phyloP scores from a whole-genome alignment of 2,329 filamentous ascomycete species.

The Penicillium occitanis region DNA sequence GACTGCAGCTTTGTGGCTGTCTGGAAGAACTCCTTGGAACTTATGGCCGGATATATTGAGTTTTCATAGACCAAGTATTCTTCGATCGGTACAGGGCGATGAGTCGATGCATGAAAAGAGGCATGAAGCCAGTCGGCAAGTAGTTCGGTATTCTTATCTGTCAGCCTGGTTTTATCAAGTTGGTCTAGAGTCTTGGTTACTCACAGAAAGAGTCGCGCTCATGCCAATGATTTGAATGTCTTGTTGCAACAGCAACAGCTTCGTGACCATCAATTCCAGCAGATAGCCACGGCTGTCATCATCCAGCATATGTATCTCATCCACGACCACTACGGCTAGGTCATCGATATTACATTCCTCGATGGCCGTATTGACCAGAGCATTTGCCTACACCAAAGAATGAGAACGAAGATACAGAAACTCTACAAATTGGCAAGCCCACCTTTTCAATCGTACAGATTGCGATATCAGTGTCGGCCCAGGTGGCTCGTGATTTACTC shows the following conservation, averaged over 20 bases:
- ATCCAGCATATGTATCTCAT: constrained; percentile 80
- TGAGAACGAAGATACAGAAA: constrained; percentile 7
- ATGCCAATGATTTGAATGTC: constrained; percentile 72
- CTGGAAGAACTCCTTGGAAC: constrained; percentile 59
- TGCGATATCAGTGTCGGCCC: constrained; percentile 74
- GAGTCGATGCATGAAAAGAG: constrained; percentile 70
- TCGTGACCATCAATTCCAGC: constrained; percentile 71
- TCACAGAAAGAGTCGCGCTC: constrained; percentile 73
- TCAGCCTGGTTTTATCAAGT: background rate
- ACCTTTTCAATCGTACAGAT: constrained; percentile 80
- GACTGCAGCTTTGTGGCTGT: constrained; percentile 54
- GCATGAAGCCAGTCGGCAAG: constrained; percentile 69
- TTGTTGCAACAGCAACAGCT: constrained; percentile 67
- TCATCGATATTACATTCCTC: constrained; percentile 67
- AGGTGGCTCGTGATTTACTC: constrained; percentile 64
- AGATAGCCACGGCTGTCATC: constrained; percentile 74
- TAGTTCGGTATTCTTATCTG: constrained; percentile 63
- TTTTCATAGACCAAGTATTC: constrained; percentile 73
- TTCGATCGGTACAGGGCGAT: constrained; percentile 72
- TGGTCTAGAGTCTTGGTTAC: constrained; percentile 24
- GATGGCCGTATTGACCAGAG: constrained; percentile 70
- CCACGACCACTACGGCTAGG: constrained; percentile 67
- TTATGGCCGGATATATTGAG: constrained; percentile 62
- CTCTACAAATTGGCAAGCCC: background rate
- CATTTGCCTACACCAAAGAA: constrained; percentile 61